Percentiles rank a stretch among this genome's conserved stretches.
phyloP scores from a whole-genome alignment of 1,284 basidiomycete genomes.

The Cutaneotrichosporon sp. region DNA sequence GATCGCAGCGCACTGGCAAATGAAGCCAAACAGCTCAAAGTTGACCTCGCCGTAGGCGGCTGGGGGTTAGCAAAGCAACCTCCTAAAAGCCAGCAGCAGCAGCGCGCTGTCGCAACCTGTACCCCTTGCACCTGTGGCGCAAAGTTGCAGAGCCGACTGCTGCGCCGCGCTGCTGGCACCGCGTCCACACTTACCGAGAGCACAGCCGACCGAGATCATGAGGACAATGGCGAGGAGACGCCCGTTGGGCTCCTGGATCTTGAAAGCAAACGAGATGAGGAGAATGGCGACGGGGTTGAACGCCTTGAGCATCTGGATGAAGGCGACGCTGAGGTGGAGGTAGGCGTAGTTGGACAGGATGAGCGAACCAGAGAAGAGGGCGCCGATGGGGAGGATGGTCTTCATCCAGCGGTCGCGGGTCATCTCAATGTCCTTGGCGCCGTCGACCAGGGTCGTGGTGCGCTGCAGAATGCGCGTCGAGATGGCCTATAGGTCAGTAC shows the following conservation, averaged over 20 bases:
- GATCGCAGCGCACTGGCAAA: constrained; percentile 75
- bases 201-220: constrained; percentile 77
- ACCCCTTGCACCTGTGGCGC: too few species aligned
- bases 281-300: constrained; percentile 96
- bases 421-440: constrained; percentile 79
- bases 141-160: too few species aligned
- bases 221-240: constrained; percentile 73
- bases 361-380: constrained; percentile 84
- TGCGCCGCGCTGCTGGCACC: too few species aligned
- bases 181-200: constrained; percentile 59
- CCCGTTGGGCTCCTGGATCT: constrained; percentile 79
- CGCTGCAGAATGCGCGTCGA: constrained; percentile 84
- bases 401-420: constrained; percentile 72
- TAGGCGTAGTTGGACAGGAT: constrained; percentile 94
- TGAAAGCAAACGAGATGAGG: constrained; percentile 85
- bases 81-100: neutral
- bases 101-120: too few species aligned
- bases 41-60: constrained; percentile 22
- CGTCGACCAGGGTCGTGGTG: constrained; percentile 84
- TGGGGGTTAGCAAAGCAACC: neutral
- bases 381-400: constrained; percentile 87
- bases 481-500: constrained; percentile 60
- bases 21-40: constrained; percentile 64
- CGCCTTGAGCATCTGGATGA: constrained; percentile 99
- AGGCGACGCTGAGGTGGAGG: constrained; percentile 81